Evolutionary conservation across 805 yeast genomes (phyloP), one percentile per base, ranked within the genome.

Genomic region (Starmerella etchellsii): DNA sequence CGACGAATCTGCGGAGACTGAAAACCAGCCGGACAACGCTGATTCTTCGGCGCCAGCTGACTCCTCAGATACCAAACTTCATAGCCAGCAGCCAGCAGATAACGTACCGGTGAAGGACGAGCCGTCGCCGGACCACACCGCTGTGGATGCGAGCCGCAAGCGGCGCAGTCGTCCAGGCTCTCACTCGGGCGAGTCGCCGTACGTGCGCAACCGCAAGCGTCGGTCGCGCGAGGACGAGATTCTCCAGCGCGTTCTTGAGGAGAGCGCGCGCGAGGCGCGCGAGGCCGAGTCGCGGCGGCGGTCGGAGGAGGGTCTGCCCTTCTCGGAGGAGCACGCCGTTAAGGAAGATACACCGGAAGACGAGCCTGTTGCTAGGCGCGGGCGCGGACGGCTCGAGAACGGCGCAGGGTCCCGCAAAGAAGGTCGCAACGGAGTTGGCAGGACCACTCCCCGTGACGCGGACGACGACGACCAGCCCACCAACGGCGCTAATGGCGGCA

Each of bases 191-290:
- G 39, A 33, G 3, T 31, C 31, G 26, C 13, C 29, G 20, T n/a
- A 19, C 28, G 31, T 41, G 20, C 34, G 44, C 18, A 35, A 39
- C 18, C 43, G 54, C 20, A 42, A 44, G 23, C 50, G 66, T 16
- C 46, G 62, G 33, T 52, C 60, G 28, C 54, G 66, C 16, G 66
- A 61, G 37, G 65, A 62, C 27, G 63, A 59, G 36, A 59, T 60
- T 10, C 53, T 65, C 34, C 61, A 61, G 29, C 57, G 68, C 3
- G 69, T 65, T 7, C 53, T 65, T 15, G 64, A 63, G 46, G 66
- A 62, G 37, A 54, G 62, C 16, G 62, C 58, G 5, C 53, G 59
- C 26, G 68, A 64, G 38, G 54, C 51, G 14, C 43, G 48, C 32
- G 41, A 51, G 39, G 40, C 51, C 44, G 41, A 43, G 46, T 47